These are phyloP conservation scores for Blastocystis sp. DNA, from an alignment of 352 stramenopile genomes.

Conservation along the genomic window DNA sequence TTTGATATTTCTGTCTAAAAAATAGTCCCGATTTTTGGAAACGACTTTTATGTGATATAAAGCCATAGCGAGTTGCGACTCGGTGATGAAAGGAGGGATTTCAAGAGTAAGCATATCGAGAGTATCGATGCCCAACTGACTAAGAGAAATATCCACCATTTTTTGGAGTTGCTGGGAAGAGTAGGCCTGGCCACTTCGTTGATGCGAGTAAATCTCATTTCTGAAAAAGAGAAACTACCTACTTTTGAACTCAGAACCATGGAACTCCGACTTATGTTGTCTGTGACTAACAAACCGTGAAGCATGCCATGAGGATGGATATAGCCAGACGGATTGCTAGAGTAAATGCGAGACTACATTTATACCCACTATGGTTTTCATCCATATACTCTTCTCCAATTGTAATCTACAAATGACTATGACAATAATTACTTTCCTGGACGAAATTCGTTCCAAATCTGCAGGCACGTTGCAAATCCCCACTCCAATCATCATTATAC, in stretches of 20 bases:
- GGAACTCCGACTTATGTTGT: neutral
- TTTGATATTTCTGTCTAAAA: neutral
- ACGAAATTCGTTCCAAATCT: conserved; percentile 29
- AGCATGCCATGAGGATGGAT: conserved; percentile 43
- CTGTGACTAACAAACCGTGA: conserved; percentile 10
- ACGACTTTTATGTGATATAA: conserved; percentile 17
- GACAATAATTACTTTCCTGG: neutral
- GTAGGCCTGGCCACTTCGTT: conserved; percentile 17
- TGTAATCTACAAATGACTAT: neutral
- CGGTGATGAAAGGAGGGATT: conserved; percentile 55
- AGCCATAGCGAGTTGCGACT: conserved; percentile 41
- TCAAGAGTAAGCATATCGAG: conserved; percentile 44
- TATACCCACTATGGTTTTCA: conserved; percentile 17
- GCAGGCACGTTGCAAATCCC: conserved; percentile 35
- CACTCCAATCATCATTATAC: conserved; percentile 54
- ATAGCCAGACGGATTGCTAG: conserved; percentile 7
- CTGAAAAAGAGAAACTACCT: no score
- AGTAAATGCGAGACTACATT: neutral
- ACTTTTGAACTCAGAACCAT: conserved; percentile 51
- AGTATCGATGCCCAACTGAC: conserved; percentile 9
- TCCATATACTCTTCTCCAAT: conserved; percentile 48
- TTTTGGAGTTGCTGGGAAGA: conserved; percentile 3
- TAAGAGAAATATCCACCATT: conserved; percentile 25
- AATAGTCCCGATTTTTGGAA: neutral
- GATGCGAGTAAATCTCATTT: conserved; percentile 27